Percentiles rank a stretch among this genome's conserved stretches.
Evolutionary conservation across 305 asterid species (phyloP).

Genomic region (Fraxinus dipetala): DNA sequence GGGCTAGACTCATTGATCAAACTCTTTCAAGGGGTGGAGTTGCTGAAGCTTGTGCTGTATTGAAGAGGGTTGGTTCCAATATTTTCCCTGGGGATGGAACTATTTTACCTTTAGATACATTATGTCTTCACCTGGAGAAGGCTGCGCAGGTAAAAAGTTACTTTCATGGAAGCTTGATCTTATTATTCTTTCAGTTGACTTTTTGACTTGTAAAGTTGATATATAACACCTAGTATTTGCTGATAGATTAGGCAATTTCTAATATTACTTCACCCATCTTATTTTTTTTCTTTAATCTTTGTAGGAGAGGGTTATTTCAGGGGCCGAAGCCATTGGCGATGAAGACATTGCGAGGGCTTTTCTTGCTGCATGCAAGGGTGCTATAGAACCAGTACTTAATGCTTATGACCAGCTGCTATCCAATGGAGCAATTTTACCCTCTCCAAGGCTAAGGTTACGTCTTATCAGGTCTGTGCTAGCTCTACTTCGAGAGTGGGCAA

Average conservation of each 20-base stretch:
- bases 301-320: constrained; percentile 73
- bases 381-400: constrained; percentile 78
- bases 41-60: constrained; percentile 87
- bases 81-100: constrained; percentile 87
- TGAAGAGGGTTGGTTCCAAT: constrained; percentile 80
- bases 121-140: constrained; percentile 90
- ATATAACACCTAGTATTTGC: neutral
- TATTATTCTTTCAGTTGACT: neutral
- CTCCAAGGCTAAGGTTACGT: constrained; percentile 67
- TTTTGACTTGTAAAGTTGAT: neutral
- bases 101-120: constrained; percentile 76
- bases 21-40: constrained; percentile 88
- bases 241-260: neutral
- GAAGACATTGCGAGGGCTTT: constrained; percentile 91
- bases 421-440: constrained; percentile 66
- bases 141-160: constrained; percentile 67
- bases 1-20: constrained; percentile 95
- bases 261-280: constrained; percentile 1
- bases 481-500: constrained; percentile 86
- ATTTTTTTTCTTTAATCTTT: constrained; percentile 11
- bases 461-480: constrained; percentile 81
- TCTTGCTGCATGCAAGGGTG: constrained; percentile 83
- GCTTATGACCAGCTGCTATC: constrained; percentile 79
- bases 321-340: constrained; percentile 76
- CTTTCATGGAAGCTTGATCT: constrained; percentile 1